A percentile compares a stretch with the other conserved stretches of the same genome.
Evolutionary conservation across 345 rosid species (phyloP).

Genomic region (Punica granatum): DNA sequence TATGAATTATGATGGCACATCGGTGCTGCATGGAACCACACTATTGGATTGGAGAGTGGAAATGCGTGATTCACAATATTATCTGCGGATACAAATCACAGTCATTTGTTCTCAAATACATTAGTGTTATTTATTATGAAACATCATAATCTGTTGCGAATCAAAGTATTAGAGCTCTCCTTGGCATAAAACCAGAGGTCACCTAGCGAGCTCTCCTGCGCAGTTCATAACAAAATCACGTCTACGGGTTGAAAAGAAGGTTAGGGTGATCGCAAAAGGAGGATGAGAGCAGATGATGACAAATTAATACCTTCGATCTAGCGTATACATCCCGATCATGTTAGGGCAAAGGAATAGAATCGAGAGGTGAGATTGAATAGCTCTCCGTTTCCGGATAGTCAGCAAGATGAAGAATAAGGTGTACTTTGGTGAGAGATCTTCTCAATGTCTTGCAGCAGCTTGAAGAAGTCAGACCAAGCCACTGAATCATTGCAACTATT

Average conservation of each 20-base stretch:
- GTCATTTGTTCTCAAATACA: too few relatives aligned
- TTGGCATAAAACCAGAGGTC: background rate
- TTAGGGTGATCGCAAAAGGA: background rate
- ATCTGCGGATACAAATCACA: too few relatives aligned
- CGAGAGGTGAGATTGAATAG: background rate
- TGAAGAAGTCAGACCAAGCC: conserved; percentile 38
- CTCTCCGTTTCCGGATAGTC: background rate
- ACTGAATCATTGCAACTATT: conserved; percentile 49
- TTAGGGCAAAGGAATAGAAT: background rate
- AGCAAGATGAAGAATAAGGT: conserved; percentile 18
- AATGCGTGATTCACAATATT: too few relatives aligned
- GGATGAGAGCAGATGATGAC: background rate
- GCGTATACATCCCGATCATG: background rate
- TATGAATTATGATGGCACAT: too few relatives aligned
- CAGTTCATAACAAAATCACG: background rate
- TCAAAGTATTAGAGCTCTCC: too few relatives aligned
- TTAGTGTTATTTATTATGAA: too few relatives aligned
- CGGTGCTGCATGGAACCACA: too few relatives aligned
- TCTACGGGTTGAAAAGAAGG: background rate
- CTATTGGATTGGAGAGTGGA: too few relatives aligned
- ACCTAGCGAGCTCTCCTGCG: background rate
- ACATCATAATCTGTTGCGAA: too few relatives aligned
- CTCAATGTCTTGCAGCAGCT: conserved; percentile 25
- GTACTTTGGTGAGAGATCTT: conserved; percentile 13
- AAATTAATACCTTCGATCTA: background rate